Evolutionary conservation across 768 basidiomycete species (phyloP).

Genomic region (Chalciporus pseudorubinellus): DNA sequence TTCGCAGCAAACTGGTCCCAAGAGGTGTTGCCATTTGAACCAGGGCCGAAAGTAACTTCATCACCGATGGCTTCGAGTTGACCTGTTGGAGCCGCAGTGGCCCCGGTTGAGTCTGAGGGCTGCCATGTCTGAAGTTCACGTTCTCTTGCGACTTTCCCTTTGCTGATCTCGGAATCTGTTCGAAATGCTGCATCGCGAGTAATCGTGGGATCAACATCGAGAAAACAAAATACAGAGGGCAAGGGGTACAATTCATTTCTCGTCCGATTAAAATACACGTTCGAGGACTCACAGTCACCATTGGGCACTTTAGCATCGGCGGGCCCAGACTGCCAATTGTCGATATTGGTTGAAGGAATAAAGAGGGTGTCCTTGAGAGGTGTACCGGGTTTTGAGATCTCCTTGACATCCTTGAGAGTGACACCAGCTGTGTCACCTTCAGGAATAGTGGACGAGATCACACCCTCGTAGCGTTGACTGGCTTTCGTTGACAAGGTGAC

Average conservation of each 20-base stretch:
- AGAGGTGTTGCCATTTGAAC: conserved; percentile 38
- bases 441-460: conserved; percentile 53
- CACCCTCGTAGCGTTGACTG: conserved; percentile 70
- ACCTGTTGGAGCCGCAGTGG: conserved; percentile 23
- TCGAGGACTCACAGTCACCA: conserved; percentile 60
- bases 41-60: conserved; percentile 68
- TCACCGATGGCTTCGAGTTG: conserved; percentile 43
- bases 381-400: conserved; percentile 61
- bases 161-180: conserved; percentile 78
- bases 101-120: conserved; percentile 37
- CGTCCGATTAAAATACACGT: background rate
- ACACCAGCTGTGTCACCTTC: conserved; percentile 74
- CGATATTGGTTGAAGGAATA: conserved; percentile 71
- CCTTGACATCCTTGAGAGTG: conserved; percentile 75
- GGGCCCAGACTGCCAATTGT: conserved; percentile 69
- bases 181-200: conserved; percentile 58
- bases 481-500: conserved; percentile 75
- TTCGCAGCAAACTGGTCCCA: conserved; percentile 97
- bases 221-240: background rate
- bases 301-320: conserved; percentile 67
- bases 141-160: conserved; percentile 52
- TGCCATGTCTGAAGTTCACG: conserved; percentile 85
- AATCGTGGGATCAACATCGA: conserved; percentile 13
- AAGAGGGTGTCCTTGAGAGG: conserved; percentile 71
- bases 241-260: background rate